Evolutionary conservation across 495 filamentous ascomycete genomes (phyloP).

Genomic region (Penicilliopsis zonata): DNA sequence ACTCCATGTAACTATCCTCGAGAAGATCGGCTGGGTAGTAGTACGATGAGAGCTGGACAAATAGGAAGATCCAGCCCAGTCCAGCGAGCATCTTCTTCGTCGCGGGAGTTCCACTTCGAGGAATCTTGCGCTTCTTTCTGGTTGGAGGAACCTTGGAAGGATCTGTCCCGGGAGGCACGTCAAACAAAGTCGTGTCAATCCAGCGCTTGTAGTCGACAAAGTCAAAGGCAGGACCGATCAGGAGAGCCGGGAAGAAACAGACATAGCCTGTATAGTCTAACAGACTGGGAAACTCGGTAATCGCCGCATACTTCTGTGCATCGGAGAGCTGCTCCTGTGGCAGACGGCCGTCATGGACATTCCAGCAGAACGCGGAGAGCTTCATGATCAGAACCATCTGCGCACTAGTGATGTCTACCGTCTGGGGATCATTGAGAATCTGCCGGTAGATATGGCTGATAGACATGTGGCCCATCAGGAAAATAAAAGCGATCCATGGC

Average conservation of each 20-base stretch:
- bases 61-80: slow-evolving; percentile 65
- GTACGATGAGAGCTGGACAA: slow-evolving; percentile 58
- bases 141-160: slow-evolving; percentile 71
- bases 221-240: slow-evolving; percentile 85
- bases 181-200: slow-evolving; percentile 92
- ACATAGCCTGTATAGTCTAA: slow-evolving; percentile 84
- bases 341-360: slow-evolving; percentile 79
- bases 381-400: slow-evolving; percentile 99
- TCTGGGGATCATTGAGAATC: slow-evolving; percentile 45
- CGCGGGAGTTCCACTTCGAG: slow-evolving; percentile 79
- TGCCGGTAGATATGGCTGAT: slow-evolving; percentile 78
- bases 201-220: slow-evolving; percentile 84
- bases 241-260: slow-evolving; percentile 83
- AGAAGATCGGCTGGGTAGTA: slow-evolving; percentile 52
- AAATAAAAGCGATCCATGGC: slow-evolving; percentile 95
- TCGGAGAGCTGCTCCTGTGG: slow-evolving; percentile 71
- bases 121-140: slow-evolving; percentile 88
- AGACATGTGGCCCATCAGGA: slow-evolving; percentile 93
- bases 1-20: slow-evolving; percentile 46
- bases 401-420: slow-evolving; percentile 83
- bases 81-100: slow-evolving; percentile 61
- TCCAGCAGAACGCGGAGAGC: slow-evolving; percentile 95
- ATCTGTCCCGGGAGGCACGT: slow-evolving; percentile 65
- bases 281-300: slow-evolving; percentile 56
- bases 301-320: slow-evolving; percentile 70